phyloP scores from a whole-genome alignment of 495 filamentous ascomycete species.

The Aspergillus kassunensis region DNA sequence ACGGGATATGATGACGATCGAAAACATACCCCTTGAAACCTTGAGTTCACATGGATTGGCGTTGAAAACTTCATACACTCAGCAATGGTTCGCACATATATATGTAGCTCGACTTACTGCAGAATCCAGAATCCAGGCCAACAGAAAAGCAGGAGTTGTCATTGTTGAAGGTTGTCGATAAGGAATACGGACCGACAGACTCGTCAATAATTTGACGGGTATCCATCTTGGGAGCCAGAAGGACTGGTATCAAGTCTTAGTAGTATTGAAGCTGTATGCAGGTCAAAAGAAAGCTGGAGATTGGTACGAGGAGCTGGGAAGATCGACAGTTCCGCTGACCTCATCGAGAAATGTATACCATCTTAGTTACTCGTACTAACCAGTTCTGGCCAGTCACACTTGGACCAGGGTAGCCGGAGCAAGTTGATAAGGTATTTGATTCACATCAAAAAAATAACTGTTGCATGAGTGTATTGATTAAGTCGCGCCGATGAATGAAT shows the following conservation, averaged over 20 bases:
- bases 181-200: conserved; percentile 66
- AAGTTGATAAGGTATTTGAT: no score
- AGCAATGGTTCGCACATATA: conserved; percentile 2
- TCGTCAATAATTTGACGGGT: conserved; percentile 81
- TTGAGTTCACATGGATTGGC: conserved; percentile 72
- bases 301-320: background rate
- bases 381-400: no score
- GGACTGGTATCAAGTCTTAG: conserved; percentile 2
- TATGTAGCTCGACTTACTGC: conserved; percentile 53
- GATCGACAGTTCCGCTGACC: conserved; percentile 9
- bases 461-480: no score
- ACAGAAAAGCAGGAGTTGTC: conserved; percentile 86
- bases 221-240: conserved; percentile 60
- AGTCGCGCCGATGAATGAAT: no score
- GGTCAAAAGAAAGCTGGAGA: background rate
- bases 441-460: no score
- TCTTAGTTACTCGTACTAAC: no score
- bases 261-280: background rate
- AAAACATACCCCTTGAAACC: conserved; percentile 55
- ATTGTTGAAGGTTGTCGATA: conserved; percentile 83
- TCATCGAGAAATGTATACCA: background rate
- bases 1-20: background rate
- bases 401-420: no score
- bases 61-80: conserved; percentile 59
- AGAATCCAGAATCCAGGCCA: conserved; percentile 81